These are phyloP conservation scores for Cyclotella distinguenda DNA, from an alignment of 108 stramenopile species.

Conservation along the genomic window DNA sequence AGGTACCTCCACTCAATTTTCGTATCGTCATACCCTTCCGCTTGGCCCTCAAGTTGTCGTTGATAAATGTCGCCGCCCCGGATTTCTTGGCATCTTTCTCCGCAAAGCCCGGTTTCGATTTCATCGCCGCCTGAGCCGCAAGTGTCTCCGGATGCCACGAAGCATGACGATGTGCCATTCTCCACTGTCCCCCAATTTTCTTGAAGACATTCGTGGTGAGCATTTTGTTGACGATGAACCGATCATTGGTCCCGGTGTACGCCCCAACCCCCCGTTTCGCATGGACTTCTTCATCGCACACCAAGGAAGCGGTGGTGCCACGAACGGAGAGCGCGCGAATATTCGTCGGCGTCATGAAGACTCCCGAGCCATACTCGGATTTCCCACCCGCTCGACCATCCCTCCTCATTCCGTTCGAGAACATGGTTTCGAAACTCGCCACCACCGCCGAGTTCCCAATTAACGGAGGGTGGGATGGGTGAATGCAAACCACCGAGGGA, in stretches of 20 bases:
- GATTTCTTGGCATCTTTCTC: constrained; percentile 23
- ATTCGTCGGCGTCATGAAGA: constrained; percentile 70
- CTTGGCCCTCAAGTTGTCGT: constrained; percentile 6
- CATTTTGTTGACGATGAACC: constrained; percentile 69
- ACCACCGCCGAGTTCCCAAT: constrained; percentile 64
- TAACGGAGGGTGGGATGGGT: constrained; percentile 71
- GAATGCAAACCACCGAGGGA: constrained; percentile 70
- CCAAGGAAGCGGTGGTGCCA: constrained; percentile 73
- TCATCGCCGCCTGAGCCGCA: constrained; percentile 64
- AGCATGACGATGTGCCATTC: constrained; percentile 80
- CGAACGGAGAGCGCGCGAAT: constrained; percentile 69
- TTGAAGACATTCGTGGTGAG: constrained; percentile 82
- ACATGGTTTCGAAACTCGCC: constrained; percentile 70
- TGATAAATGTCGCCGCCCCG: not conserved
- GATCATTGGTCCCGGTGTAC: constrained; percentile 55
- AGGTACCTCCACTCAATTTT: constrained; percentile 26
- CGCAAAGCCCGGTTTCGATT: constrained; percentile 32
- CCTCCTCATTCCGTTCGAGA: constrained; percentile 48
- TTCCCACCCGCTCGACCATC: constrained; percentile 16
- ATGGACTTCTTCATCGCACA: constrained; percentile 83
- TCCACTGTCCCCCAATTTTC: constrained; percentile 77
- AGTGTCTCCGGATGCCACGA: constrained; percentile 81
- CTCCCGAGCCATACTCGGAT: constrained; percentile 7
- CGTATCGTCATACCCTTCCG: constrained; percentile 21
- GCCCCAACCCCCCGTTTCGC: constrained; percentile 25